These are phyloP conservation scores for Pseudohalonectria lignicola DNA, from an alignment of 2,329 filamentous ascomycete species.

Conservation along the genomic window DNA sequence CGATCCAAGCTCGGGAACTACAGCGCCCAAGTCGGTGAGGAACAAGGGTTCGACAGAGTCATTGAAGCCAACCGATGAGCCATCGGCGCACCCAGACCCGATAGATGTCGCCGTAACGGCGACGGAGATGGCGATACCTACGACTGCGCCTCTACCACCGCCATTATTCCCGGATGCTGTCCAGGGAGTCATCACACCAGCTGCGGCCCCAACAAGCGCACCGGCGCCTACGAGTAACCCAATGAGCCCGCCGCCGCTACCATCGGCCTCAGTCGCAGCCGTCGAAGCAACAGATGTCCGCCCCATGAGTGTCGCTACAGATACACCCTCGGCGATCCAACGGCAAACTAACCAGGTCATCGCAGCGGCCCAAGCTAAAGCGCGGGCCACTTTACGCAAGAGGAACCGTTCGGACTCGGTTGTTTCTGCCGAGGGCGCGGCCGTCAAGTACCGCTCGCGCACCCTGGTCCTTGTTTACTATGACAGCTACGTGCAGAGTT, in stretches of 20 bases:
- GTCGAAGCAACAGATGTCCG: background rate
- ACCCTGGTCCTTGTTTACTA: constrained; percentile 85
- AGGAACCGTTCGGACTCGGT: constrained; percentile 38
- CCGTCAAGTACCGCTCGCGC: constrained; percentile 53
- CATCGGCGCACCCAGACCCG: background rate
- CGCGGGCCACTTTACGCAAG: constrained; percentile 36
- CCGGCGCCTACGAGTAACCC: too few relatives aligned
- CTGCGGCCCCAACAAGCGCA: too few relatives aligned
- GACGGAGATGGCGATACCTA: too few relatives aligned
- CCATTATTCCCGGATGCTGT: too few relatives aligned
- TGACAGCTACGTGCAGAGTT: constrained; percentile 73
- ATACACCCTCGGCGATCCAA: constrained; percentile 21
- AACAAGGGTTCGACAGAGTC: constrained; percentile 2
- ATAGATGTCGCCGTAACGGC: too few relatives aligned
- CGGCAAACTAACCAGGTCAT: constrained; percentile 32
- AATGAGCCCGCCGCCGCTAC: too few relatives aligned
- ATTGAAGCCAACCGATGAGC: background rate
- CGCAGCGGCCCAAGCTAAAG: constrained; percentile 31
- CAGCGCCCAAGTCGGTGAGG: background rate
- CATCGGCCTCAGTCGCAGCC: background rate
- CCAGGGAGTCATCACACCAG: too few relatives aligned
- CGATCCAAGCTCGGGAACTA: background rate
- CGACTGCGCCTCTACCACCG: too few relatives aligned
- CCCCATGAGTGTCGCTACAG: background rate
- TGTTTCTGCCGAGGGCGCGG: constrained; percentile 33